These are phyloP conservation scores for Aspergillus sp. DNA, from an alignment of 2,329 filamentous ascomycete species.

Conservation along the genomic window DNA sequence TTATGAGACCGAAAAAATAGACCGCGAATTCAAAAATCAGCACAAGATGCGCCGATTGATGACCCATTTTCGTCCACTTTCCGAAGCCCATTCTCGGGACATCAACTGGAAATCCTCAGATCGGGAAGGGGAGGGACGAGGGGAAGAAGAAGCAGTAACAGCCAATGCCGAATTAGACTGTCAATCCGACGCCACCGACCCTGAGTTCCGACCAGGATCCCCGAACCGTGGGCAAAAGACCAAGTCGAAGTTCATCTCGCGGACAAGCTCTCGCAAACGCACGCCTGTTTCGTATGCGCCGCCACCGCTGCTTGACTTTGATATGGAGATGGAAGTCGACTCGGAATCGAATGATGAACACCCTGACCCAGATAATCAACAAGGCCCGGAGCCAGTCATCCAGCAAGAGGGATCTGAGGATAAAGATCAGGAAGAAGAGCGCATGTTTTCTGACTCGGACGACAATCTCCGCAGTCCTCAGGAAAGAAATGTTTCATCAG, in stretches of 20 bases:
- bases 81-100: neutral
- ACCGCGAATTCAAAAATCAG: conserved; percentile 29
- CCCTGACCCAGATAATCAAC: neutral
- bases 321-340: conserved; percentile 3
- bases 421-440: neutral
- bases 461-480: neutral
- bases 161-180: neutral
- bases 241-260: neutral
- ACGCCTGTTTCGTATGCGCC: neutral
- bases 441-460: neutral
- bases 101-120: neutral
- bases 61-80: neutral
- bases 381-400: neutral
- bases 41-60: conserved; percentile 32
- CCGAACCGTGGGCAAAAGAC: neutral
- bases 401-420: too few species aligned
- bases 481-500: neutral
- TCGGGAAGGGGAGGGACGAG: too few species aligned
- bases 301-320: neutral
- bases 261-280: conserved; percentile 1
- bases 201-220: neutral
- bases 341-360: neutral
- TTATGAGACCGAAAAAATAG: conserved; percentile 25
- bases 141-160: too few species aligned
- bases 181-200: neutral